These are phyloP conservation scores for Coemansia sp. DNA, from an alignment of 192 early-diverging fungal genomes.

Conservation along the genomic window DNA sequence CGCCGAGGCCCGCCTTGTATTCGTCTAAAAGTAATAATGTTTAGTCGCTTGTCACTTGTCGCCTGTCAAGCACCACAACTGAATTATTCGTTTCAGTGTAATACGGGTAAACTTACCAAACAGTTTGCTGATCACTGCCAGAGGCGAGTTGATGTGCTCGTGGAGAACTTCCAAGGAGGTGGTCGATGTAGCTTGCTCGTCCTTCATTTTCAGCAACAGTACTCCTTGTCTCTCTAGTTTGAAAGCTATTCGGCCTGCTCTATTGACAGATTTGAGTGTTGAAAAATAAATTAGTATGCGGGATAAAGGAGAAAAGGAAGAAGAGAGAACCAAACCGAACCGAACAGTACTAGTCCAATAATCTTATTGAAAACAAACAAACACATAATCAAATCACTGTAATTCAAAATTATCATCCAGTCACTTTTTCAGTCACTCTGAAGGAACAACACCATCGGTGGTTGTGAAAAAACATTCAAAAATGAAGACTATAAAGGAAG, in stretches of 20 bases:
- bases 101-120: constrained; percentile 23
- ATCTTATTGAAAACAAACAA: not conserved
- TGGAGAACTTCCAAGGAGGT: constrained; percentile 13
- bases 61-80: not conserved
- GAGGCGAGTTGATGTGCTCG: constrained; percentile 36
- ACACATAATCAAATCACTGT: not conserved
- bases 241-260: not conserved
- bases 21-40: not conserved
- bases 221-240: not conserved
- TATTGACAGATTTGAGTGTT: not conserved
- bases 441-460: no score
- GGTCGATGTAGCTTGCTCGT: constrained; percentile 4
- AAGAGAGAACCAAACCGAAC: not conserved
- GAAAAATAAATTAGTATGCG: not conserved
- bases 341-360: not conserved
- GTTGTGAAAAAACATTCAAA: no score
- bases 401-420: no score
- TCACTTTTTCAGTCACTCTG: no score
- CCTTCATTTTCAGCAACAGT: constrained; percentile 3
- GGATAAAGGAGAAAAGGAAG: not conserved
- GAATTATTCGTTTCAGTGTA: not conserved
- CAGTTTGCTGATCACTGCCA: constrained; percentile 33
- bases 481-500: no score
- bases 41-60: not conserved
- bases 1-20: constrained; percentile 1